Evolutionary conservation across 176 grass and related monocot genomes (phyloP).

Genomic region (bread wheat (Triticum aestivum)): DNA sequence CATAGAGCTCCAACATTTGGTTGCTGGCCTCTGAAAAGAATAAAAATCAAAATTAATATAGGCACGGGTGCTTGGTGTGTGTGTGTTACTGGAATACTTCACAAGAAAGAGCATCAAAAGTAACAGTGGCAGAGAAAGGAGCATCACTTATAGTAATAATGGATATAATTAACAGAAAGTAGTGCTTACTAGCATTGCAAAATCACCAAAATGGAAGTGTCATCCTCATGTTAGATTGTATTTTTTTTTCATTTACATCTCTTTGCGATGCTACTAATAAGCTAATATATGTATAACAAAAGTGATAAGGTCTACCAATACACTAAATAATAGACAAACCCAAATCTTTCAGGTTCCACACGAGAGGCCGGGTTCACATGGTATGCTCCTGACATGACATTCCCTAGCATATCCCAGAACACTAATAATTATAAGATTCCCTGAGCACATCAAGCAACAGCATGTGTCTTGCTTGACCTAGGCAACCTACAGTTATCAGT

Average conservation of each 20-base stretch:
- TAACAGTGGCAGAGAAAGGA: not conserved
- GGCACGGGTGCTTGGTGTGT: not conserved
- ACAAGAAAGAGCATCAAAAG: constrained; percentile 14
- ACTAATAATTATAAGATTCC: not conserved
- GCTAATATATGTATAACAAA: not conserved
- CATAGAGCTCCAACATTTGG: constrained; percentile 92
- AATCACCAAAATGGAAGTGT: not conserved
- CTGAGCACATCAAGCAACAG: not conserved
- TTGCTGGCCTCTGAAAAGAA: constrained; percentile 86
- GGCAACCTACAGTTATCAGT: constrained; percentile 10
- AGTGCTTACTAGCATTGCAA: not conserved
- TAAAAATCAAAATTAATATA: not conserved
- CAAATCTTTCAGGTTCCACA: not conserved
- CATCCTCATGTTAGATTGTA: not conserved
- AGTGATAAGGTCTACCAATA: not conserved
- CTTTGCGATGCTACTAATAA: not conserved
- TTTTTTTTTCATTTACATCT: not conserved
- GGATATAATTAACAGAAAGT: not conserved
- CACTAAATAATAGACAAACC: not conserved
- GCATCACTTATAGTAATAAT: not conserved
- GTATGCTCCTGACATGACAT: not conserved
- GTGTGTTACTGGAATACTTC: not conserved
- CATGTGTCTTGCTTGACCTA: not conserved
- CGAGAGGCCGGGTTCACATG: not conserved
- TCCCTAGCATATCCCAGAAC: not conserved